Conservation (phyloP, 1,284 basidiomycete species). For the Ustilago crameri region DNA sequence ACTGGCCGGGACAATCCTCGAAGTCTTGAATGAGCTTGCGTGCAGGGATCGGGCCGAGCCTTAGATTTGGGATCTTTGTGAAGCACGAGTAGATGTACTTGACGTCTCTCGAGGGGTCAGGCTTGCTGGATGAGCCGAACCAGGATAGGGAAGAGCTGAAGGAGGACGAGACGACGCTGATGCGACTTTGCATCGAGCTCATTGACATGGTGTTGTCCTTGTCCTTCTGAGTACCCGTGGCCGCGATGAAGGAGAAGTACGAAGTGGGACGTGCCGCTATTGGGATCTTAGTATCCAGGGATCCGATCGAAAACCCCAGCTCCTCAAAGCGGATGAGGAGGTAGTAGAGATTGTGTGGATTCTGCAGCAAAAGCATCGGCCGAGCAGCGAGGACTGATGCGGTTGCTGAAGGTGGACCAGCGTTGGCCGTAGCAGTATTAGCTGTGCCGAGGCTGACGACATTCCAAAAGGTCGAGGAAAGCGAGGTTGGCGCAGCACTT, state of each 20-base stretch:
- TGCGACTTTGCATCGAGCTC: constrained; percentile 79
- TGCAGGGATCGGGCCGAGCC: constrained; percentile 71
- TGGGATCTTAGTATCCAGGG: constrained; percentile 77
- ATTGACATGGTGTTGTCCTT: constrained; percentile 77
- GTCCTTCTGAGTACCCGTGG: constrained; percentile 23
- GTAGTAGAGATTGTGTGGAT: constrained; percentile 87
- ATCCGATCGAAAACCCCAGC: constrained; percentile 77
- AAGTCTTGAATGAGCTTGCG: constrained; percentile 75
- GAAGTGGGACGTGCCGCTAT: constrained; percentile 71
- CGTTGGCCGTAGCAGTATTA: background rate
- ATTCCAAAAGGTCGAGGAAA: constrained; percentile 42
- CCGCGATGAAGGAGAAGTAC: constrained; percentile 68
- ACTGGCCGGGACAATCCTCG: constrained; percentile 78
- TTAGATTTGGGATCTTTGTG: constrained; percentile 83
- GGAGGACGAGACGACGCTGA: constrained; percentile 80
- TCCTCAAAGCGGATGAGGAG: constrained; percentile 86
- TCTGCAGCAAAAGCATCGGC: constrained; percentile 74
- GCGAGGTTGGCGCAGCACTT: constrained; percentile 1
- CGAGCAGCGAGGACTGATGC: constrained; percentile 7
- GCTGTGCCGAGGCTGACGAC: constrained; percentile 38
- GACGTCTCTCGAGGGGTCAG: constrained; percentile 76
- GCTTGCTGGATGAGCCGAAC: constrained; percentile 20
- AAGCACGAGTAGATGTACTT: constrained; percentile 87
- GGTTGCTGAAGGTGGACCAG: background rate
- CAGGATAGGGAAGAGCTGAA: constrained; percentile 66